Evolutionary conservation across 805 yeast species (phyloP), one percentile per base, ranked within the genome.

Genomic region (Candida ascalaphidarum): DNA sequence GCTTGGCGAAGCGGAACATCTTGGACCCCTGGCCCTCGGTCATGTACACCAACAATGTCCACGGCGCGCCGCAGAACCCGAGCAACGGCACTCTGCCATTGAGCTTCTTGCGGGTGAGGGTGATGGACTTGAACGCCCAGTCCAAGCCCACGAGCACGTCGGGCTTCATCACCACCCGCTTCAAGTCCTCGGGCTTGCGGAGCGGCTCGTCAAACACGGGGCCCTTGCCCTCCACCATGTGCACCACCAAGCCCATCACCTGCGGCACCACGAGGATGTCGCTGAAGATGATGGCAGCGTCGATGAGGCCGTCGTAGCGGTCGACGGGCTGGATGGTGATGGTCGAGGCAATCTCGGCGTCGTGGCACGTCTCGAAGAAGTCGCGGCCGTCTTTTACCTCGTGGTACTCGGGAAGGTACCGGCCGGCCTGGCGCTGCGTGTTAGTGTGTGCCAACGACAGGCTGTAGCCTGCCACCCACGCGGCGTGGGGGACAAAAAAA

Each of bases 31-130:
- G 95, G 29, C 98, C 98, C 58, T 92, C 98, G 35, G 86, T 77
- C 96, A 92, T 92, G 61, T 92, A 92, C 21, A 88, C 95, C 62
- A 92, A 67, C 35, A 92, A 61, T 9, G 98, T 92, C 96, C 96
- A 92, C 32, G 98, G 98, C 7, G 95, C 96, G 30, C 98, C 98
- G 41, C 86, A 82, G 58, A 92, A 92, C 3, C 98, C 98, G 28
- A 92, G 67, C 36, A 92, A 63, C 17, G 98, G 98, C 9, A 88
- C 96, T 46, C 94, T 72, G 28, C 98, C 98, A 23, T 77, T 59
- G 35, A 92, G 69, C 47, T 82, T 84, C 38, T 66, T 66, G 55
- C 98, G 72, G n/a, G 98, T 92, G 39, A 83, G 58, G 3, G 94
- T 81, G 41, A 92, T 82, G n/a, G 96, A 81, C 46, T 81, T 78